Conservation (phyloP, 2,329 filamentous ascomycete species). For the Cucurbitaria berberidis region DNA sequence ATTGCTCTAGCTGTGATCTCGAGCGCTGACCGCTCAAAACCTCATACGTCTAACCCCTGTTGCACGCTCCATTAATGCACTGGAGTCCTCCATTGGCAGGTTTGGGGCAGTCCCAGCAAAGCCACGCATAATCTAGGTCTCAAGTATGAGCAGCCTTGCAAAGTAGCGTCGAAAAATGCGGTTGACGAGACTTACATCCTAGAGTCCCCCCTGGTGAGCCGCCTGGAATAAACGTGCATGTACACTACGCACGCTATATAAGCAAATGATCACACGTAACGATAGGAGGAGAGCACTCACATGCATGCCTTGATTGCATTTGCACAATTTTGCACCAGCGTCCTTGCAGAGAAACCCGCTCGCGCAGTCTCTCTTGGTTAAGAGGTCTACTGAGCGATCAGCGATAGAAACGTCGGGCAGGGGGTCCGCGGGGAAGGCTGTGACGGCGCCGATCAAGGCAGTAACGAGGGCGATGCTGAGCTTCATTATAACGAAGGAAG, state of each 20-base stretch:
- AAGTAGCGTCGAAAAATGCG: not conserved
- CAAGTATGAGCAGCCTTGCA: not conserved
- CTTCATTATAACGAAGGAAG: not conserved
- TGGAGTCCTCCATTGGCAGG: not conserved
- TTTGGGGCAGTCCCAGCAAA: not conserved
- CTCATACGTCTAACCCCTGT: not conserved
- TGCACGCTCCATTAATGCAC: constrained; percentile 1
- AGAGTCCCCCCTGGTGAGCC: not conserved
- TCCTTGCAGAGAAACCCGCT: not conserved
- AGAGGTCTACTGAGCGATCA: not conserved
- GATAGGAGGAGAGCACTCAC: not conserved
- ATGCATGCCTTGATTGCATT: not conserved
- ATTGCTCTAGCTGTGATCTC: no score
- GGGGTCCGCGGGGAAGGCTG: not conserved
- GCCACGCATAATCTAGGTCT: not conserved
- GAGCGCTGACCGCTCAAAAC: not conserved
- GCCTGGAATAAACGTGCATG: not conserved
- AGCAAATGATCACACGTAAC: not conserved
- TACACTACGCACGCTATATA: not conserved
- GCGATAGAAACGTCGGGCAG: not conserved
- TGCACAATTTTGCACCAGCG: not conserved
- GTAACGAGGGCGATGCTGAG: not conserved
- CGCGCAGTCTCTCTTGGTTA: constrained; percentile 1
- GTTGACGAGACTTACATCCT: not conserved
- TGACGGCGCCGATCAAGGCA: not conserved